phyloP scores from a whole-genome alignment of 1,139 yeast species.

The Meyerozyma athensensis region DNA sequence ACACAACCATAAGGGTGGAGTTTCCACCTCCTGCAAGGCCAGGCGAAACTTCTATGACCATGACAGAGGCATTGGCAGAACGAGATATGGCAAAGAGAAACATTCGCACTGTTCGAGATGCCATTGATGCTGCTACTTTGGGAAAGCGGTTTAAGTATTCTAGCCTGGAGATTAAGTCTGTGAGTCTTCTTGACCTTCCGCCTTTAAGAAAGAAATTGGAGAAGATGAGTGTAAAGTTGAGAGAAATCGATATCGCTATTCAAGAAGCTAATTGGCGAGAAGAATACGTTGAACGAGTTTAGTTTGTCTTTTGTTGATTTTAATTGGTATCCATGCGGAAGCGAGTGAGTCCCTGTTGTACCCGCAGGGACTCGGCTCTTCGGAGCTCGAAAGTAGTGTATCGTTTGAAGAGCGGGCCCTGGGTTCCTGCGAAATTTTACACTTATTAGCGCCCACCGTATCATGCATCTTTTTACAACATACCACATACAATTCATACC shows the following conservation, averaged over 20 bases:
- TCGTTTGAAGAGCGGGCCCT: neutral
- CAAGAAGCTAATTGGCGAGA: slow-evolving; percentile 14
- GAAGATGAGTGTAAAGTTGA: slow-evolving; percentile 7
- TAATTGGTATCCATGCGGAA: neutral
- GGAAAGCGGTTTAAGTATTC: slow-evolving; percentile 11
- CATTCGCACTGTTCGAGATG: slow-evolving; percentile 6
- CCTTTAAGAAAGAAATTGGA: slow-evolving; percentile 9
- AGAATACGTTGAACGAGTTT: neutral
- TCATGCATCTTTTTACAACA: neutral
- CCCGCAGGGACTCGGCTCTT: neutral
- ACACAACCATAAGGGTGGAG: slow-evolving; percentile 6
- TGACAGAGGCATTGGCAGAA: slow-evolving; percentile 15
- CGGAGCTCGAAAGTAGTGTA: neutral
- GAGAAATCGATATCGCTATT: slow-evolving; percentile 13
- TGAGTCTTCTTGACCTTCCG: slow-evolving; percentile 9
- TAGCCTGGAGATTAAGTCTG: slow-evolving; percentile 12
- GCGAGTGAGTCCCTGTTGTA: neutral
- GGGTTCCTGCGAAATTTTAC: neutral
- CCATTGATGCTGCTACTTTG: slow-evolving; percentile 7
- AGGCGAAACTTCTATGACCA: slow-evolving; percentile 6
- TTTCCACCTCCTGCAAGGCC: neutral
- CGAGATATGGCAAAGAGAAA: slow-evolving; percentile 11
- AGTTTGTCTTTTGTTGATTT: neutral
- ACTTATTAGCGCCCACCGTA: neutral
- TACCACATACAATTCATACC: neutral